A percentile compares a stretch with the other conserved stretches of the same genome.
Conservation (phyloP, 495 filamentous ascomycete species). For the Xylaria venustula region DNA sequence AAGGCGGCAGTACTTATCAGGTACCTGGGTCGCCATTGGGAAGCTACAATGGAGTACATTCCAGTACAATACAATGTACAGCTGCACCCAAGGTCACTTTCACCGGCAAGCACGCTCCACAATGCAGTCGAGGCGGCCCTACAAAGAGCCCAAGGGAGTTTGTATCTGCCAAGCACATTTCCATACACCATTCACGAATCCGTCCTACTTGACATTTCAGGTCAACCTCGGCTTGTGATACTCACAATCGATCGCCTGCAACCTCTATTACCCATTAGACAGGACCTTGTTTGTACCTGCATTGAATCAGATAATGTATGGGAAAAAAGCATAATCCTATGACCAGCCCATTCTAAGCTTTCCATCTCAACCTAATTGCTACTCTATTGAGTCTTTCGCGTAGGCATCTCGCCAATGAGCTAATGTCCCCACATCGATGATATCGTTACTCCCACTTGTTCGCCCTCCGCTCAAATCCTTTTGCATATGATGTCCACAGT, state of each 20-base stretch:
- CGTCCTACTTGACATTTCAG: background rate
- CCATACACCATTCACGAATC: conserved; percentile 1
- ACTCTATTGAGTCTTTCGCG: too few species aligned
- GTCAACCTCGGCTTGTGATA: background rate
- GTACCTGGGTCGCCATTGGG: background rate
- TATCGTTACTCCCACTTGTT: background rate
- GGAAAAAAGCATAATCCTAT: too few species aligned
- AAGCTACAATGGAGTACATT: background rate
- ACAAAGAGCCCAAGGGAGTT: background rate
- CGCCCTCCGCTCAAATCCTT: background rate
- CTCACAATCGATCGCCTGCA: background rate
- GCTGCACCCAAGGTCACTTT: background rate
- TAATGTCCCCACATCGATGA: background rate
- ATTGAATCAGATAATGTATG: background rate
- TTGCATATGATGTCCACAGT: background rate
- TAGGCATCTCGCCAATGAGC: background rate
- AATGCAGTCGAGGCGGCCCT: background rate
- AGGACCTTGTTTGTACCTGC: too few species aligned
- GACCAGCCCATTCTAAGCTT: background rate
- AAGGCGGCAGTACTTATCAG: background rate
- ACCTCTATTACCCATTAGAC: too few species aligned
- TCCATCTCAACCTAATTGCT: background rate
- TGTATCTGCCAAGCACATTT: conserved; percentile 5
- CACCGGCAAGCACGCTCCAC: background rate
- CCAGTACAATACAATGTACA: background rate